phyloP scores from a whole-genome alignment of 2,329 filamentous ascomycete species.

The Coniella lustricola region DNA sequence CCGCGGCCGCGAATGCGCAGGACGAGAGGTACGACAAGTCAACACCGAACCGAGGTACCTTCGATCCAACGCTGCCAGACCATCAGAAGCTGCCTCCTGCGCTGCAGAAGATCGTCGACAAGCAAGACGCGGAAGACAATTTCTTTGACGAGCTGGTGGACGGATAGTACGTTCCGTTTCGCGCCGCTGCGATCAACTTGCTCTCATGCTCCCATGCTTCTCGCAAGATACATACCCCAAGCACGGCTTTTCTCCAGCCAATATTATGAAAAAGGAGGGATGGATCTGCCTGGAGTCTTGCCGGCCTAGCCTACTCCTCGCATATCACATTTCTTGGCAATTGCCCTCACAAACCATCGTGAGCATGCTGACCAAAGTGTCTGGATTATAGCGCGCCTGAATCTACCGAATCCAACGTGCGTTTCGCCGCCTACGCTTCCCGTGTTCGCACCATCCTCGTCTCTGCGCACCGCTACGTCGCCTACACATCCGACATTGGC shows the following conservation, averaged over 20 bases:
- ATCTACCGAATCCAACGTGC: conserved; percentile 75
- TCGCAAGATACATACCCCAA: not conserved
- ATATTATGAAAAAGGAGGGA: too few species aligned
- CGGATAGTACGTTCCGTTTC: conserved; percentile 55
- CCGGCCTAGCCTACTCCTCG: too few species aligned
- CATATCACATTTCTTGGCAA: too few species aligned
- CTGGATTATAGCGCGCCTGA: conserved; percentile 55
- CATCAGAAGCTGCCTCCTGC: conserved; percentile 44
- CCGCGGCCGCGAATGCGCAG: conserved; percentile 10
- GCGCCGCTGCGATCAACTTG: conserved; percentile 20
- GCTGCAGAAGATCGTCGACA: conserved; percentile 53
- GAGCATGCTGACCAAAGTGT: not conserved
- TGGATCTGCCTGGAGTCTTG: too few species aligned
- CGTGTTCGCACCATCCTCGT: conserved; percentile 80
- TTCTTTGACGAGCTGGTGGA: conserved; percentile 73
- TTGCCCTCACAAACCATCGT: too few species aligned
- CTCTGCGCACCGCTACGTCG: conserved; percentile 90
- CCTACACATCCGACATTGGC: conserved; percentile 93
- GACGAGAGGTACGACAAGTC: conserved; percentile 8
- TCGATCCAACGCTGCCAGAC: conserved; percentile 42
- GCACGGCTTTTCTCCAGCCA: not conserved
- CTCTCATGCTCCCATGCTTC: not conserved
- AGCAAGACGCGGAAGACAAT: conserved; percentile 57
- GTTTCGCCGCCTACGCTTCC: conserved; percentile 88
- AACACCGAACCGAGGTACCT: conserved; percentile 21